Evolutionary conservation across 495 filamentous ascomycete species (phyloP).

Genomic region (Trichoderma reesei): DNA sequence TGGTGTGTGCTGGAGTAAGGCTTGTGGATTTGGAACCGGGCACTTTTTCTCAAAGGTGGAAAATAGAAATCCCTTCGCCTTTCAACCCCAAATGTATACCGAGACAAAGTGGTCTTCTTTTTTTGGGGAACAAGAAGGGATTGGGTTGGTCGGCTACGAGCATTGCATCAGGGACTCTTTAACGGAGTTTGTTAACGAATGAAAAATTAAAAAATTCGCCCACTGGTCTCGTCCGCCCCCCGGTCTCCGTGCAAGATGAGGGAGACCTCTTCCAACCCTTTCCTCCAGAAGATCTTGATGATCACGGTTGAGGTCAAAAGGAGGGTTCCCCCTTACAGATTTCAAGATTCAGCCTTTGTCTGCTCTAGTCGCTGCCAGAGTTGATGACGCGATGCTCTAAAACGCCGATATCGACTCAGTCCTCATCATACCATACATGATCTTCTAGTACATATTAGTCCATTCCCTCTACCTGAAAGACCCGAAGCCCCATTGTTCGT

Average conservation of each 20-base stretch:
- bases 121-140: not conserved
- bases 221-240: not conserved
- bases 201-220: slow-evolving; percentile 9
- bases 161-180: slow-evolving; percentile 16
- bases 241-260: not conserved
- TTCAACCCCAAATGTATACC: not conserved
- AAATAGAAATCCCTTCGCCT: not conserved
- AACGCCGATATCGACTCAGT: not conserved
- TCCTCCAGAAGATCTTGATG: too few species aligned
- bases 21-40: slow-evolving; percentile 10
- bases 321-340: not conserved
- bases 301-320: not conserved
- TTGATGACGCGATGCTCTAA: slow-evolving; percentile 1
- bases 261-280: not conserved
- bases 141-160: slow-evolving; percentile 11
- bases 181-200: slow-evolving; percentile 16
- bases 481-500: not conserved
- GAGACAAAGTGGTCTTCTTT: not conserved
- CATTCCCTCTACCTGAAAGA: not conserved
- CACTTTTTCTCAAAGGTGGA: not conserved
- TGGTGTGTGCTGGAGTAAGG: slow-evolving; percentile 5
- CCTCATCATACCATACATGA: not conserved
- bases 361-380: not conserved
- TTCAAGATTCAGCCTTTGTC: not conserved
- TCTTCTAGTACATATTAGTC: slow-evolving; percentile 2